Evolutionary conservation across 2,329 filamentous ascomycete genomes (phyloP).

Genomic region (Cadophora sp.): DNA sequence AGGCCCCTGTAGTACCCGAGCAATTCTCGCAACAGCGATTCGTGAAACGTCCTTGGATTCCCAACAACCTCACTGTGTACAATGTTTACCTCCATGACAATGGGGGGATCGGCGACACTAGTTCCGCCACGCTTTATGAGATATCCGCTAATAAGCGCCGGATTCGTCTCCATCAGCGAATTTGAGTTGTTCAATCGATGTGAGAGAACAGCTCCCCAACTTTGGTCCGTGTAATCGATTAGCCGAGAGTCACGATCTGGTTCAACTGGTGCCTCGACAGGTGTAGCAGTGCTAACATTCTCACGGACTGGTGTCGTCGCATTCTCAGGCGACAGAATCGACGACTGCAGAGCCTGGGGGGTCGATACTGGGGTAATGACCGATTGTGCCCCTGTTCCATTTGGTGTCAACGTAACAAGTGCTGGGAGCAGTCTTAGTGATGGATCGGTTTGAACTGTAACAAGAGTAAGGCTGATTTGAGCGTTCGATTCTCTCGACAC

Average conservation of each 20-base stretch:
- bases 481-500: conserved; percentile 59
- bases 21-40: conserved; percentile 73
- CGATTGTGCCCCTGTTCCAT: conserved; percentile 49
- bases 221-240: conserved; percentile 75
- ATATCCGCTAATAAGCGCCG: conserved; percentile 68
- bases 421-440: conserved; percentile 68
- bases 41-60: conserved; percentile 52
- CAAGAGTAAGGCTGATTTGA: conserved; percentile 60
- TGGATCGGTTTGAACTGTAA: conserved; percentile 70
- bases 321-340: conserved; percentile 64
- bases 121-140: conserved; percentile 68
- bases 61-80: conserved; percentile 56
- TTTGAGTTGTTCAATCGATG: conserved; percentile 69
- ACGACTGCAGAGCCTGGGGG: conserved; percentile 57
- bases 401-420: conserved; percentile 54
- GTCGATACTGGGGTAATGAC: conserved; percentile 72
- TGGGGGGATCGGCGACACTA: conserved; percentile 62
- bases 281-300: conserved; percentile 44
- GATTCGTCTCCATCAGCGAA: conserved; percentile 60
- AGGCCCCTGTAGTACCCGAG: conserved; percentile 72
- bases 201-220: conserved; percentile 74
- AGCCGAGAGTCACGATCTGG: conserved; percentile 72
- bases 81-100: conserved; percentile 69
- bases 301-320: conserved; percentile 47
- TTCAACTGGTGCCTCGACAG: conserved; percentile 53